Evolutionary conservation across 2,329 filamentous ascomycete species (phyloP).

Genomic region (Colletotrichum sp.): DNA sequence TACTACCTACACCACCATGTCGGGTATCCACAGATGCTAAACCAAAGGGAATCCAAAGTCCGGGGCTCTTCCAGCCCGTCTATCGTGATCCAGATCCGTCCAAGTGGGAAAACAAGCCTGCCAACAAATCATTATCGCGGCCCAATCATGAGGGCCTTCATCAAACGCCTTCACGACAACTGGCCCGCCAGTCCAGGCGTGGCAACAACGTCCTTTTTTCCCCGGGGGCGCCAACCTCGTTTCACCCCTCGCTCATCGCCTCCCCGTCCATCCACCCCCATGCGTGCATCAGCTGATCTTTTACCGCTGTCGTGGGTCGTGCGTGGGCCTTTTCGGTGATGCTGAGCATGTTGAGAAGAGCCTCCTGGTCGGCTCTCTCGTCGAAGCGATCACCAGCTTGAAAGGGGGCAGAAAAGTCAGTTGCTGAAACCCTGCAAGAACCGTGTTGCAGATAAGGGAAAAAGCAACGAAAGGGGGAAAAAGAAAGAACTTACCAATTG

Average conservation of each 20-base stretch:
- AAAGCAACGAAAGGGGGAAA: background rate
- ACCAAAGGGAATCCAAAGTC: slow-evolving; percentile 10
- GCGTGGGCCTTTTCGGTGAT: slow-evolving; percentile 55
- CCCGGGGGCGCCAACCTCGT: background rate
- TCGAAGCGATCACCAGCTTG: slow-evolving; percentile 55
- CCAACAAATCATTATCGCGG: background rate
- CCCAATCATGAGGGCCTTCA: background rate
- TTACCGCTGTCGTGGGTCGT: slow-evolving; percentile 55
- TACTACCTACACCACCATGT: background rate
- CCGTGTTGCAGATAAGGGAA: background rate
- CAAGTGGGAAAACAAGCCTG: background rate
- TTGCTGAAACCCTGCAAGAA: background rate
- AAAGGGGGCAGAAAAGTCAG: background rate
- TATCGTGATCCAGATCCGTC: slow-evolving; percentile 5
- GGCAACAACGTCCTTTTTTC: background rate
- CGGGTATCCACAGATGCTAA: slow-evolving; percentile 18
- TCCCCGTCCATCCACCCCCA: slow-evolving; percentile 49
- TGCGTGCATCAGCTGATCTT: slow-evolving; percentile 49
- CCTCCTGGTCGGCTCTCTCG: slow-evolving; percentile 50
- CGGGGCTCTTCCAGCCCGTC: background rate
- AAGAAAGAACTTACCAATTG: slow-evolving; percentile 21
- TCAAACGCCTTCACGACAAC: background rate
- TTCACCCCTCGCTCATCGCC: slow-evolving; percentile 11
- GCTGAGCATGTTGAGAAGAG: slow-evolving; percentile 50
- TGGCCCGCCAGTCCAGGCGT: background rate